Evolutionary conservation across 805 yeast genomes (phyloP).

Genomic region (Alloascoidea africana): DNA sequence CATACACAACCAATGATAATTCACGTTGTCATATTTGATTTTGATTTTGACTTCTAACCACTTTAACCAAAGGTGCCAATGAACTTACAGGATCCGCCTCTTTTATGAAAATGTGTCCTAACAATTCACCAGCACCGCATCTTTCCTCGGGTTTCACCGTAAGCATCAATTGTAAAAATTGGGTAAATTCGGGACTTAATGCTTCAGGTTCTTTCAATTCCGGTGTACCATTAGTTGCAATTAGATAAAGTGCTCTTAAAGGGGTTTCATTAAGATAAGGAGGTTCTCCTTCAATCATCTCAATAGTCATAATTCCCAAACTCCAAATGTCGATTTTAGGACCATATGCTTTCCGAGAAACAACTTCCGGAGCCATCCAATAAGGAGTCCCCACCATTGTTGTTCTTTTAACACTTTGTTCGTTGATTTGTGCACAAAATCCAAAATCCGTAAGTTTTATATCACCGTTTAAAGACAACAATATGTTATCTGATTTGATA

Average conservation of each 20-base stretch:
- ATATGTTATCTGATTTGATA: constrained; percentile 90
- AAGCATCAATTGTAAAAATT: constrained; percentile 77
- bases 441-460: constrained; percentile 94
- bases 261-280: constrained; percentile 75
- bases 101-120: constrained; percentile 48
- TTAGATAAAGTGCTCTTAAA: constrained; percentile 56
- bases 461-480: constrained; percentile 65
- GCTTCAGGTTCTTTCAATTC: constrained; percentile 54
- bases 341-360: constrained; percentile 64
- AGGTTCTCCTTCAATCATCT: constrained; percentile 79
- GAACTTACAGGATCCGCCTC: constrained; percentile 15
- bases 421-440: constrained; percentile 70
- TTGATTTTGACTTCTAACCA: too few species aligned
- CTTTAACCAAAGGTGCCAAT: constrained; percentile 21
- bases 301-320: constrained; percentile 73
- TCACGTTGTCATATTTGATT: too few species aligned
- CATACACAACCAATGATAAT: too few species aligned
- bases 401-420: constrained; percentile 55
- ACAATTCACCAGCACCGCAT: constrained; percentile 78
- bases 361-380: constrained; percentile 89
- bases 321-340: constrained; percentile 79
- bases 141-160: constrained; percentile 90
- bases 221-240: constrained; percentile 75
- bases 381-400: constrained; percentile 85
- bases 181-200: constrained; percentile 62